Evolutionary conservation across 768 basidiomycete genomes (phyloP).

Genomic region (Grammothele lineata): DNA sequence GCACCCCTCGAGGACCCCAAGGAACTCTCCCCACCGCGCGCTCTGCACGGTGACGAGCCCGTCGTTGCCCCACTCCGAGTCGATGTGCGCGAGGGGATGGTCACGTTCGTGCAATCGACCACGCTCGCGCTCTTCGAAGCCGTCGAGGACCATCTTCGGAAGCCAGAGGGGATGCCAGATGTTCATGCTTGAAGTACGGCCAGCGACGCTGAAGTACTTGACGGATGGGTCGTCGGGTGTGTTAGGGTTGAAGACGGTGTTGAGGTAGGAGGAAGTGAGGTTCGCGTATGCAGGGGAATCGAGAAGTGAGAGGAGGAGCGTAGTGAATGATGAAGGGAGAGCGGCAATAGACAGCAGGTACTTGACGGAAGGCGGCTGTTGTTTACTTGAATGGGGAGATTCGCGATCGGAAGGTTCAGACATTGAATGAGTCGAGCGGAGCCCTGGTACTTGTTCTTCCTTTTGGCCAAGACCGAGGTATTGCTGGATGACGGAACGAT

Average conservation of each 20-base stretch:
- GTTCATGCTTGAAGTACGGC: conserved; percentile 58
- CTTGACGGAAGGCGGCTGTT: conserved; percentile 24
- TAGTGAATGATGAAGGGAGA: conserved; percentile 81
- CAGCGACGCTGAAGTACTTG: conserved; percentile 90
- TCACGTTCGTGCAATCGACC: conserved; percentile 35
- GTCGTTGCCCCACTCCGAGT: conserved; percentile 78
- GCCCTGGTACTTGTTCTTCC: conserved; percentile 12
- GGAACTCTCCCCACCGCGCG: conserved; percentile 94
- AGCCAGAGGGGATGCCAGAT: conserved; percentile 97
- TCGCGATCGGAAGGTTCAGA: background rate
- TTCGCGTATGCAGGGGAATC: conserved; percentile 98
- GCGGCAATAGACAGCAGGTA: conserved; percentile 48
- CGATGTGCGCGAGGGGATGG: conserved; percentile 43
- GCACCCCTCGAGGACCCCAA: conserved; percentile 83
- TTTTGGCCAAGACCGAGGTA: conserved; percentile 82
- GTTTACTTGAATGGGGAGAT: conserved; percentile 11
- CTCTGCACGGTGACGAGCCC: conserved; percentile 89
- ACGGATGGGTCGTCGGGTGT: conserved; percentile 79
- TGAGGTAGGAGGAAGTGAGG: conserved; percentile 80
- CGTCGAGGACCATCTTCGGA: conserved; percentile 91
- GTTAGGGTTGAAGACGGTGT: conserved; percentile 73
- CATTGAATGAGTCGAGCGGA: background rate
- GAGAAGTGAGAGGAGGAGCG: conserved; percentile 79
- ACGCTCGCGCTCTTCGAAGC: conserved; percentile 63
- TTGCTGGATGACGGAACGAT: conserved; percentile 41